A percentile compares a stretch with the other conserved stretches of the same genome.
Conservation (phyloP, 495 filamentous ascomycete species). For the Penicillium simplicissimum region DNA sequence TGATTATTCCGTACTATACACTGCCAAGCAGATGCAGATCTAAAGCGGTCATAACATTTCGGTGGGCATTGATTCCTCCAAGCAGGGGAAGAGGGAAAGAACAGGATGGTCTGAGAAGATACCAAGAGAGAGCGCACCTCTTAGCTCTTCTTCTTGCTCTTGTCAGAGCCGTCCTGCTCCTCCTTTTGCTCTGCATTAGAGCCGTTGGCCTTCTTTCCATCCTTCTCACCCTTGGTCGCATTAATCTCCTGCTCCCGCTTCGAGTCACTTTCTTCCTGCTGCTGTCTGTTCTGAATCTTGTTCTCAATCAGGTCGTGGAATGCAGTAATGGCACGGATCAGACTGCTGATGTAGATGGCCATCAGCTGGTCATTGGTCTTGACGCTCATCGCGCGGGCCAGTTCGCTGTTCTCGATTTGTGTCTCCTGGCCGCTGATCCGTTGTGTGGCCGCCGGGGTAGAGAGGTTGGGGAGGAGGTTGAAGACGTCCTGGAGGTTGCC, state of each 20-base stretch:
- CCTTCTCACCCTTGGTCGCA: constrained; percentile 61
- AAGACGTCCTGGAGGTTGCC: constrained; percentile 98
- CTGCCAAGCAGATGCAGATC: constrained; percentile 27
- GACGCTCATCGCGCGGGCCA: constrained; percentile 92
- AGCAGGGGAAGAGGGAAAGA: not conserved
- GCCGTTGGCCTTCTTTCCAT: constrained; percentile 60
- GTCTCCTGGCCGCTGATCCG: constrained; percentile 47
- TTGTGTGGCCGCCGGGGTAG: constrained; percentile 67
- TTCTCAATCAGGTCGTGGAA: constrained; percentile 99
- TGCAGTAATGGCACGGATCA: constrained; percentile 96
- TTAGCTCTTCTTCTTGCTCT: constrained; percentile 60
- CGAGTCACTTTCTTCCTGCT: constrained; percentile 90
- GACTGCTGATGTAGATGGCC: constrained; percentile 91
- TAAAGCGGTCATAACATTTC: constrained; percentile 35
- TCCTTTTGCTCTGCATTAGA: constrained; percentile 66
- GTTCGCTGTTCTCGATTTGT: constrained; percentile 70
- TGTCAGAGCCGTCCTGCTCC: constrained; percentile 64
- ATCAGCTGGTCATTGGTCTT: constrained; percentile 99
- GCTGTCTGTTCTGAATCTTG: constrained; percentile 98
- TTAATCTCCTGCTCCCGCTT: constrained; percentile 70
- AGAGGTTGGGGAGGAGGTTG: constrained; percentile 96
- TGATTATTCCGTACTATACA: constrained; percentile 36
- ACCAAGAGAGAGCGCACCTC: constrained; percentile 7
- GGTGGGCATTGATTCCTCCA: constrained; percentile 20
- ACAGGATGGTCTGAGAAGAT: not conserved